A percentile compares a stretch with the other conserved stretches of the same genome.
Conservation (phyloP, 805 yeast genomes). For the Schwanniomyces occidentalis region DNA sequence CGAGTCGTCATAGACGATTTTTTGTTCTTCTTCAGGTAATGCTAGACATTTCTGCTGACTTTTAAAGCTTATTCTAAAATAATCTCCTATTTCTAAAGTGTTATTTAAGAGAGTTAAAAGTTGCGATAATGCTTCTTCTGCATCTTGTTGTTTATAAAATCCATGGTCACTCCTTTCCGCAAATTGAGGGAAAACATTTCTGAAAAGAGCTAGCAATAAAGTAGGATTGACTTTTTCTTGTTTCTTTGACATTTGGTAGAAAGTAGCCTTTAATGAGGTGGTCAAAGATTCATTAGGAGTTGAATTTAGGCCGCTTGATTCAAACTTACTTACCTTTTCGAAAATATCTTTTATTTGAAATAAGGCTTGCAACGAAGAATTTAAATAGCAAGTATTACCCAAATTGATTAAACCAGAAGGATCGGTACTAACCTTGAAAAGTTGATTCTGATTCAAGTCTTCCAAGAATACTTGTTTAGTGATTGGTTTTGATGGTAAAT, state of each 20-base stretch:
- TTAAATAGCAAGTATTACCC: slow-evolving; percentile 79
- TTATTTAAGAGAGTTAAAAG: slow-evolving; percentile 54
- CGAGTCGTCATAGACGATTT: slow-evolving; percentile 47
- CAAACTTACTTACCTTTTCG: slow-evolving; percentile 24
- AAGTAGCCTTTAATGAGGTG: slow-evolving; percentile 43
- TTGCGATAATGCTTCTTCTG: slow-evolving; percentile 92
- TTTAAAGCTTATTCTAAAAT: slow-evolving; percentile 66
- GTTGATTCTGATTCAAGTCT: slow-evolving; percentile 56
- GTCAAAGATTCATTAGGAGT: slow-evolving; percentile 19
- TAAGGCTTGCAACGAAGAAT: slow-evolving; percentile 64
- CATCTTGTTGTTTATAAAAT: slow-evolving; percentile 90
- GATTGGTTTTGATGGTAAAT: slow-evolving; percentile 52
- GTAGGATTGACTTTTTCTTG: slow-evolving; percentile 63
- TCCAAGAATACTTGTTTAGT: slow-evolving; percentile 62
- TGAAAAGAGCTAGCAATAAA: slow-evolving; percentile 61
- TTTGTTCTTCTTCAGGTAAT: slow-evolving; percentile 31
- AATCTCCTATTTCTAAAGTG: slow-evolving; percentile 52
- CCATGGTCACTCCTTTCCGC: slow-evolving; percentile 75
- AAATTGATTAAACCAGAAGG: slow-evolving; percentile 71
- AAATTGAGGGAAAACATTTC: slow-evolving; percentile 82
- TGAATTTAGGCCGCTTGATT: slow-evolving; percentile 10
- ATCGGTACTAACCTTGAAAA: slow-evolving; percentile 36
- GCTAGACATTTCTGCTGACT: slow-evolving; percentile 63
- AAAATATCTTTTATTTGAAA: slow-evolving; percentile 46
- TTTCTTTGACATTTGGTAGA: slow-evolving; percentile 45